These are phyloP conservation scores for Candida freyschussii DNA, from an alignment of 1,139 yeast genomes.

Conservation along the genomic window DNA sequence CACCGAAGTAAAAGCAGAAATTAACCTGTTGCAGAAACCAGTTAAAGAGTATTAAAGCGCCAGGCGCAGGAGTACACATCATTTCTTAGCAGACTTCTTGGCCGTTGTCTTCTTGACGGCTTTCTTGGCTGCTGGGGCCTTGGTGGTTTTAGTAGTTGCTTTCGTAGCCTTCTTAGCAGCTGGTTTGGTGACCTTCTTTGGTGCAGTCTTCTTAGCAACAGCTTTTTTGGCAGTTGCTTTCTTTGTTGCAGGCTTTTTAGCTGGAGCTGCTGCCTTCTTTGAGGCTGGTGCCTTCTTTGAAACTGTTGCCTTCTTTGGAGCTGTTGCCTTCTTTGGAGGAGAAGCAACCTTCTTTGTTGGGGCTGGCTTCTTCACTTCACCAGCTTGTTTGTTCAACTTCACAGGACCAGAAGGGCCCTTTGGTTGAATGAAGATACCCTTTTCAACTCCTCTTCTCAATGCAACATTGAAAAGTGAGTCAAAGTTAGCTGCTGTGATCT, in stretches of 20 bases:
- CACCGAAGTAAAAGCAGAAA: too few relatives aligned
- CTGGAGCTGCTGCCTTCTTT: conserved; percentile 14
- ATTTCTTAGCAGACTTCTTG: too few relatives aligned
- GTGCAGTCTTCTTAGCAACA: conserved; percentile 23
- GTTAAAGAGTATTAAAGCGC: too few relatives aligned
- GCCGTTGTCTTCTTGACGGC: too few relatives aligned
- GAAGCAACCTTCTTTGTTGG: conserved; percentile 13
- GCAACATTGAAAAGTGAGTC: conserved; percentile 77
- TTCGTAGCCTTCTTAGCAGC: conserved; percentile 19
- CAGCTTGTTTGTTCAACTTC: conserved; percentile 28
- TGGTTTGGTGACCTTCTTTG: conserved; percentile 16
- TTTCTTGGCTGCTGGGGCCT: too few relatives aligned
- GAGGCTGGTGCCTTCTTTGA: conserved; percentile 20
- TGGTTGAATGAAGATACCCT: conserved; percentile 78
- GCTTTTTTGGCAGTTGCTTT: conserved; percentile 8
- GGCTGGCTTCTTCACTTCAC: conserved; percentile 17
- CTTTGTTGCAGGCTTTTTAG: conserved; percentile 15
- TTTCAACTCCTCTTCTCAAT: conserved; percentile 72
- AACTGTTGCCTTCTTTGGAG: conserved; percentile 21
- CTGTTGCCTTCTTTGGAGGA: conserved; percentile 14
- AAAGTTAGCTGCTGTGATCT: conserved; percentile 57
- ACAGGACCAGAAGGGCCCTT: conserved; percentile 58
- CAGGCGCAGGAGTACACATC: too few relatives aligned
- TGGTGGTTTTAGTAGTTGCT: conserved; percentile 16
- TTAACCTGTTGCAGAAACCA: too few relatives aligned